phyloP scores from a whole-genome alignment of 2,329 filamentous ascomycete species.

The Iodosphaeria phyllophila region DNA sequence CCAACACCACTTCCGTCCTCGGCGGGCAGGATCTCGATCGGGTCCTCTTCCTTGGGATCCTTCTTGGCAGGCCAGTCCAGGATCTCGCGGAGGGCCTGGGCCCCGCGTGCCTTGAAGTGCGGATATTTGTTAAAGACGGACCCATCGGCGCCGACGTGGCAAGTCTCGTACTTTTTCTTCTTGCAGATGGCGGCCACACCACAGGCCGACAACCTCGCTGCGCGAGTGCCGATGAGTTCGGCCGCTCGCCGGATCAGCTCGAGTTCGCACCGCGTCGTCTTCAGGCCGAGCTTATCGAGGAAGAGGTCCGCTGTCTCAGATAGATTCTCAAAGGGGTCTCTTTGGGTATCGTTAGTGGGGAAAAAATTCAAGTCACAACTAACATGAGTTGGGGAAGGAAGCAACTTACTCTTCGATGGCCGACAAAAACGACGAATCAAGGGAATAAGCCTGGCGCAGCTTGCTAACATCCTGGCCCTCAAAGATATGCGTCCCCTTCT shows the following conservation, averaged over 20 bases:
- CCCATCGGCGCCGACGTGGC: slow-evolving; percentile 91
- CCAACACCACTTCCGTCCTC: slow-evolving; percentile 97
- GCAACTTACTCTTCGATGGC: slow-evolving; percentile 66
- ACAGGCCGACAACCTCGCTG: slow-evolving; percentile 81
- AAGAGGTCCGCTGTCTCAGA: slow-evolving; percentile 76
- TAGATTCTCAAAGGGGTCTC: slow-evolving; percentile 89
- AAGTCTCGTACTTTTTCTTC: slow-evolving; percentile 78
- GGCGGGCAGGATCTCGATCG: slow-evolving; percentile 70
- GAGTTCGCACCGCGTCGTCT: slow-evolving; percentile 57
- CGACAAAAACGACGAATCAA: slow-evolving; percentile 88
- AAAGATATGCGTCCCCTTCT: slow-evolving; percentile 58
- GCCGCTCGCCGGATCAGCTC: slow-evolving; percentile 78
- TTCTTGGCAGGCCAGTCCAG: slow-evolving; percentile 75
- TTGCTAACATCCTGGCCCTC: slow-evolving; percentile 62
- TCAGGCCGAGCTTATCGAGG: slow-evolving; percentile 53
- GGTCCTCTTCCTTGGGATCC: slow-evolving; percentile 56
- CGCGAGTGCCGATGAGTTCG: slow-evolving; percentile 86
- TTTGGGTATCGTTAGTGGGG: slow-evolving; percentile 12
- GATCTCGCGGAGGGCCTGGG: slow-evolving; percentile 80
- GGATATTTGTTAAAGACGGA: slow-evolving; percentile 99
- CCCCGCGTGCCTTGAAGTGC: slow-evolving; percentile 87
- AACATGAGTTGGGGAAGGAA: not conserved
- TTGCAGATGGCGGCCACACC: slow-evolving; percentile 92
- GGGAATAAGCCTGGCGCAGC: slow-evolving; percentile 69
- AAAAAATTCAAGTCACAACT: slow-evolving; percentile 1